A percentile compares a stretch with the other conserved stretches of the same genome.
Evolutionary conservation across 768 basidiomycete species (phyloP).

Genomic region (Lactarius vividus): DNA sequence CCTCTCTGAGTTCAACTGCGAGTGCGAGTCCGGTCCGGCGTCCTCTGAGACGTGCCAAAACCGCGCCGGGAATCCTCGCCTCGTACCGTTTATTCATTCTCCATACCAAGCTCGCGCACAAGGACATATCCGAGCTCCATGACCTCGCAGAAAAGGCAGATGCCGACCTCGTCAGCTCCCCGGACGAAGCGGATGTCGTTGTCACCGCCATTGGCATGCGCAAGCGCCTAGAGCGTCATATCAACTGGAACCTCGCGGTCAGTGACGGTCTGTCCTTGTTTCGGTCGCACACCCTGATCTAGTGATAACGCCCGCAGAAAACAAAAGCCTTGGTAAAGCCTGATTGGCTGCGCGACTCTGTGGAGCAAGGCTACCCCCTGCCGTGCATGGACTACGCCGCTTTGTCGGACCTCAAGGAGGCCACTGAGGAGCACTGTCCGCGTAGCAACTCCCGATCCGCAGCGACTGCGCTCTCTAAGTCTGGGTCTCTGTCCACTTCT

Average conservation of each 20-base stretch:
- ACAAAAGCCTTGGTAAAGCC: constrained; percentile 68
- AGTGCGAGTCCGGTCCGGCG: neutral
- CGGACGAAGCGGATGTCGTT: constrained; percentile 58
- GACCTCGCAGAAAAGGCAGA: constrained; percentile 33
- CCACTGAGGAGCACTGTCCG: constrained; percentile 47
- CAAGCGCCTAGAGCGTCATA: constrained; percentile 66
- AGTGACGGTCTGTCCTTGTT: constrained; percentile 32
- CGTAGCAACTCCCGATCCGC: constrained; percentile 26
- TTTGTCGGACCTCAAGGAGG: constrained; percentile 47
- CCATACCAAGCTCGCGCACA: constrained; percentile 32
- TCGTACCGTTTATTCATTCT: constrained; percentile 19
- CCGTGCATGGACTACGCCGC: constrained; percentile 60
- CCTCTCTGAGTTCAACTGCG: constrained; percentile 1
- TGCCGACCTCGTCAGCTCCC: constrained; percentile 38
- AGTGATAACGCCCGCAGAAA: constrained; percentile 41
- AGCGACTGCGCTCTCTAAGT: neutral
- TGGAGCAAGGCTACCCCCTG: constrained; percentile 41
- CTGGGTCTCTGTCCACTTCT: constrained; percentile 2
- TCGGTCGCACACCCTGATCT: neutral
- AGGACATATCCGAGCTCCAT: constrained; percentile 32
- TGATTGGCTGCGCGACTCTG: constrained; percentile 64
- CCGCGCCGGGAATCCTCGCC: constrained; percentile 17
- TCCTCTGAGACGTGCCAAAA: constrained; percentile 7
- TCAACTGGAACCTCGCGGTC: constrained; percentile 64
- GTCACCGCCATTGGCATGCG: constrained; percentile 66